Conservation (phyloP, 2,329 filamentous ascomycete species). For the Verticillium alfalfae region DNA sequence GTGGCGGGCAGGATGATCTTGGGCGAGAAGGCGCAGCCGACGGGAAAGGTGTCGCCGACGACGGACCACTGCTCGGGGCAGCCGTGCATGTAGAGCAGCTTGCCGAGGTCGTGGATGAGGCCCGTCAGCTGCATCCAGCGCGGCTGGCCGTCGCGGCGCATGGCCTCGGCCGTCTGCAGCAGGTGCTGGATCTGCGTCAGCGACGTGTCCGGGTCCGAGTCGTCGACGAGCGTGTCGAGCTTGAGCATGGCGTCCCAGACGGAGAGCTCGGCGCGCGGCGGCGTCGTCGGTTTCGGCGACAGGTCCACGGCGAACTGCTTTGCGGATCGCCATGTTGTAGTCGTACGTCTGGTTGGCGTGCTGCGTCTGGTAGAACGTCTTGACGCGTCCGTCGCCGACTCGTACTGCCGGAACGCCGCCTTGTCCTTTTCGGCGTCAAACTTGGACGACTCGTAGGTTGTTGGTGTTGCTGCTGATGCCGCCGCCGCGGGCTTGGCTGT, state of each 20-base stretch:
- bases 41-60: conserved; percentile 79
- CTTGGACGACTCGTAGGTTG: conserved; percentile 48
- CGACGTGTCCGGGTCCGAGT: conserved; percentile 83
- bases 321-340: conserved; percentile 78
- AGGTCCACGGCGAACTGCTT: conserved; percentile 37
- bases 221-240: conserved; percentile 84
- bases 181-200: conserved; percentile 88
- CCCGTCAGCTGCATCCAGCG: conserved; percentile 78
- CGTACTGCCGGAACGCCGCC: conserved; percentile 75
- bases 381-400: conserved; percentile 79
- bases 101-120: conserved; percentile 74
- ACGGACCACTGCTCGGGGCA: conserved; percentile 92
- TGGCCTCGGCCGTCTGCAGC: conserved; percentile 82
- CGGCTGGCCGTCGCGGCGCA: conserved; percentile 77
- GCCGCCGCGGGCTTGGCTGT: neutral
- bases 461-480: neutral
- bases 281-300: conserved; percentile 57
- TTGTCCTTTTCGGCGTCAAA: conserved; percentile 77
- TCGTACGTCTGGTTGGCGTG: conserved; percentile 69
- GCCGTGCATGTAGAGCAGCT: conserved; percentile 74
- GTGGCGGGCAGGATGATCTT: conserved; percentile 77
- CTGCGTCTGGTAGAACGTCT: conserved; percentile 76
- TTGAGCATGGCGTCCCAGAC: conserved; percentile 92
- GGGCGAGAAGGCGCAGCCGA: conserved; percentile 69
- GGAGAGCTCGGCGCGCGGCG: conserved; percentile 64